Evolutionary conservation across 441 rosid genomes (phyloP).

Genomic region (Mallotus japonicus): DNA sequence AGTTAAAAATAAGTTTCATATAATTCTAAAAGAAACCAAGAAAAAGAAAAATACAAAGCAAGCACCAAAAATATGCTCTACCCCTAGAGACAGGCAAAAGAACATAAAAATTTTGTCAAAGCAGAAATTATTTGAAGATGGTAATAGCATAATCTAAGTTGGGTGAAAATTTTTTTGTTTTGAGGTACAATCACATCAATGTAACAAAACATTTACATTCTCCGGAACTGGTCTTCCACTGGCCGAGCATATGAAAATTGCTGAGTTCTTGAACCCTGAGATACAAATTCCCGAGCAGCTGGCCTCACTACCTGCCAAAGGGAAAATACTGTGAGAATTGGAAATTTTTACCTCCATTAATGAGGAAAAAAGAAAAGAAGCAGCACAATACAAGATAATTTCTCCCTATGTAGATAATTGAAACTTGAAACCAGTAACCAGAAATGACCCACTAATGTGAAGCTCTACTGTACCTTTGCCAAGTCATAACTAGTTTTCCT

Average conservation of each 20-base stretch:
- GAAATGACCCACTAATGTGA: slow-evolving; percentile 20
- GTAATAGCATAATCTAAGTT: slow-evolving; percentile 4
- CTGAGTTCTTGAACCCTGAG: slow-evolving; percentile 50
- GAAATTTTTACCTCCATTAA: slow-evolving; percentile 8
- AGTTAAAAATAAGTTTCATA: neutral
- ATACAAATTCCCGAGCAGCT: slow-evolving; percentile 34
- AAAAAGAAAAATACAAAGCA: neutral
- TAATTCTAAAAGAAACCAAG: neutral
- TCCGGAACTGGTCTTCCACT: slow-evolving; percentile 54
- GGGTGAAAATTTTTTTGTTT: slow-evolving; percentile 1
- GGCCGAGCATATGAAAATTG: slow-evolving; percentile 42
- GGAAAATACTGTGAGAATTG: neutral
- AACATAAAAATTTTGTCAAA: neutral
- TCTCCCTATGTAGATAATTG: neutral
- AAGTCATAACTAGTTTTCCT: slow-evolving; percentile 44
- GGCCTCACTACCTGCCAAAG: slow-evolving; percentile 51
- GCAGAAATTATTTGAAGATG: neutral
- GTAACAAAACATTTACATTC: slow-evolving; percentile 47
- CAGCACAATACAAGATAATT: slow-evolving; percentile 7
- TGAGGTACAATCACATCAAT: slow-evolving; percentile 6
- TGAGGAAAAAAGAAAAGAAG: neutral
- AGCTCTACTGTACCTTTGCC: slow-evolving; percentile 49
- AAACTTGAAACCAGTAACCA: slow-evolving; percentile 7
- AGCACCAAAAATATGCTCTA: neutral
- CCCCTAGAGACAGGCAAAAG: neutral